Base-by-base conservation (phyloP, 257 asterid genomes). In the Solanum habrochaites region DNA sequence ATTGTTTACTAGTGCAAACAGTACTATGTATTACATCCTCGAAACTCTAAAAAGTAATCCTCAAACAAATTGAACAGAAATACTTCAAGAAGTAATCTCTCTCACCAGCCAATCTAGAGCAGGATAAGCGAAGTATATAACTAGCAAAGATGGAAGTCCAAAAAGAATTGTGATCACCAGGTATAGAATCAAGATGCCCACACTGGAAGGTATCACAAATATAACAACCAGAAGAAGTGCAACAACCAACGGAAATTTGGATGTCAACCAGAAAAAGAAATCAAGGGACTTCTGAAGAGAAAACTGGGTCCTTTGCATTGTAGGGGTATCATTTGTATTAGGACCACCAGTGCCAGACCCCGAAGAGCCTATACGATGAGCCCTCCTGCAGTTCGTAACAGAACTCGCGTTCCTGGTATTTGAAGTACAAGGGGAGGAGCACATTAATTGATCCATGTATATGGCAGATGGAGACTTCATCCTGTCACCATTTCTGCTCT, bases 401-500 rank as follows among this genome's bases (percentile, higher is more conserved):
- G 87, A 83, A 74, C 90, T 31, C 86, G 62, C 35, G 64, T 83
- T 91, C 70, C 88, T 89, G 13, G 89, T 78, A 73, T 89, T 91
- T 39, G 94, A 89, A 62, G 89, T 66, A 89, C 93, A 87, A 78
- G 89, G 58, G 9, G 93, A 90, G 43, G 92, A 89, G 94, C 92
- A 94, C 31, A 82, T 66, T 40, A 88, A 96, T 87, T 85, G 90
- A 23, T 95, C 93, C 81, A 88, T 93, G 88, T 93, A 60, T 77
- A 87, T 60, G 25, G 90, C 86, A 56, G 94, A 88, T 67, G 92
- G 90, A 84, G 91, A 89, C 87, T 90, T 91, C 67, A 90, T 92
- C 84, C 99, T 88, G 64, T 95, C 98, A 8, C 98, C 98, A 52
- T 96, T 96, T 91, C 94, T 90, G 93, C 97, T 91, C 93, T 96